Evolutionary conservation across 2,329 filamentous ascomycete genomes (phyloP).

Genomic region (Alternaria viburni): DNA sequence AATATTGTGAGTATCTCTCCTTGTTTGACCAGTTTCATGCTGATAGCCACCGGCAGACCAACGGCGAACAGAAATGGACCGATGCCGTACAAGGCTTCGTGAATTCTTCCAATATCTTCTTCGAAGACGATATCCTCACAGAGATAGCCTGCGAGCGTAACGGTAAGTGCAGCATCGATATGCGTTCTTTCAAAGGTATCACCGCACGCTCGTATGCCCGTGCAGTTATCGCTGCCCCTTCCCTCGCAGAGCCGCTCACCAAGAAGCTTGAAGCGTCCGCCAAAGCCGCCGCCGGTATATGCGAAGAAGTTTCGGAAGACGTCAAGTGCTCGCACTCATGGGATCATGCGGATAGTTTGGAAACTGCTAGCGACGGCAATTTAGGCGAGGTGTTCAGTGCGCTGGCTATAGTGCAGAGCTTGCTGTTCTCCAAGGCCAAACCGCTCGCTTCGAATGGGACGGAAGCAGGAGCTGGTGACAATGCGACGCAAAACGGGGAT

Average conservation of each 20-base stretch:
- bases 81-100: constrained; percentile 25
- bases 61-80: constrained; percentile 31
- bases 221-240: constrained; percentile 27
- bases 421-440: constrained; percentile 26
- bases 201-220: constrained; percentile 29
- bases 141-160: constrained; percentile 69
- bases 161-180: constrained; percentile 66
- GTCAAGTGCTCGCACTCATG: not conserved
- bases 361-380: constrained; percentile 18
- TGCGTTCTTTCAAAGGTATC: constrained; percentile 68
- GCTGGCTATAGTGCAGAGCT: constrained; percentile 30
- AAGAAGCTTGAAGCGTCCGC: constrained; percentile 28
- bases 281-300: constrained; percentile 25
- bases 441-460: not conserved
- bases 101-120: constrained; percentile 42
- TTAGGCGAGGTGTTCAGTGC: constrained; percentile 28
- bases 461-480: not conserved
- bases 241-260: constrained; percentile 18
- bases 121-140: constrained; percentile 65
- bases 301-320: constrained; percentile 3
- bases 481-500: constrained; percentile 1
- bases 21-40: not conserved
- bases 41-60: constrained; percentile 22
- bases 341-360: not conserved
- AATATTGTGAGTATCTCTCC: constrained; percentile 47